A percentile compares a stretch with the other conserved stretches of the same genome.
Conservation (phyloP, 768 basidiomycete genomes). For the Psilocybe tampanensis region DNA sequence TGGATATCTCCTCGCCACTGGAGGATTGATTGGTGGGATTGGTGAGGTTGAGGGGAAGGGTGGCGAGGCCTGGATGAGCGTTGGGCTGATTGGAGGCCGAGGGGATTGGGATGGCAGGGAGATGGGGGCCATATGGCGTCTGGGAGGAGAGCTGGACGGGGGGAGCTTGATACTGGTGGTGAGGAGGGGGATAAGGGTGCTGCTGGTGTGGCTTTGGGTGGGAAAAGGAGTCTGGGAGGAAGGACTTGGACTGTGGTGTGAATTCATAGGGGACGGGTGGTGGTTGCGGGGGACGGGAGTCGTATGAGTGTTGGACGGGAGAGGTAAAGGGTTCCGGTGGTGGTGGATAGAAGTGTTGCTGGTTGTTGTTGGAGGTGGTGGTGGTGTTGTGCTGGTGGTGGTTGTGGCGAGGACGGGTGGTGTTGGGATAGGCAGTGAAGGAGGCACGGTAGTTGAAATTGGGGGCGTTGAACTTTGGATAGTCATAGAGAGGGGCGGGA, state of each 20-base stretch:
- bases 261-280: constrained; percentile 20
- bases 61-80: constrained; percentile 26
- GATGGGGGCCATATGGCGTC: constrained; percentile 75
- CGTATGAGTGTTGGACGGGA: constrained; percentile 24
- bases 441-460: constrained; percentile 32
- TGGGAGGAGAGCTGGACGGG: constrained; percentile 63
- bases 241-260: neutral
- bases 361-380: neutral
- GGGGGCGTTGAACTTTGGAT: constrained; percentile 5
- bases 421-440: constrained; percentile 44
- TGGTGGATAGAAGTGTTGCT: too few relatives aligned
- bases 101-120: constrained; percentile 39
- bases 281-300: constrained; percentile 34
- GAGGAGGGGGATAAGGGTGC: constrained; percentile 31
- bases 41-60: constrained; percentile 26
- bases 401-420: constrained; percentile 44
- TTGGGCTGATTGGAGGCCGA: constrained; percentile 15
- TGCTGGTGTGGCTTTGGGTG: constrained; percentile 36
- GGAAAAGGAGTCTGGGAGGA: constrained; percentile 35
- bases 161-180: constrained; percentile 31
- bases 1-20: constrained; percentile 86
- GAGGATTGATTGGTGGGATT: constrained; percentile 27
- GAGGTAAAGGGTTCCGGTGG: too few relatives aligned
- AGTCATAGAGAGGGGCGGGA: constrained; percentile 42
- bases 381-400: constrained; percentile 30